Percentiles rank a stretch among this genome's conserved stretches.
Conservation (phyloP, 2,329 filamentous ascomycete species). For the Sclerotinia subarctica region DNA sequence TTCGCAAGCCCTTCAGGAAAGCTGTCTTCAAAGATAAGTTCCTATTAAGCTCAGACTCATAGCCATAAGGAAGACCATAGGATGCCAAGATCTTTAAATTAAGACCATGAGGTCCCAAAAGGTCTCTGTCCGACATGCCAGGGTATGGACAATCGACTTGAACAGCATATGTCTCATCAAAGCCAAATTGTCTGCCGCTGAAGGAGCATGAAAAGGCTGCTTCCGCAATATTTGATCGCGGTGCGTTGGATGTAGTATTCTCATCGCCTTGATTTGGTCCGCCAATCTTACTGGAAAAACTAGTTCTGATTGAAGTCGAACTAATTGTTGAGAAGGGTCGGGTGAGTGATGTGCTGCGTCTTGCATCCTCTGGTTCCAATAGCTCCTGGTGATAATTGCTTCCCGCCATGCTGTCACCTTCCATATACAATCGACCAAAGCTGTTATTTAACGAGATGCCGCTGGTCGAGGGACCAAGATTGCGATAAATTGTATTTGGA, state of each 20-base stretch:
- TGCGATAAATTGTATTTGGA: neutral
- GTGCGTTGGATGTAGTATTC: neutral
- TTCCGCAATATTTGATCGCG: conserved; percentile 22
- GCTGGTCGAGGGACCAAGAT: neutral
- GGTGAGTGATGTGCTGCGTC: neutral
- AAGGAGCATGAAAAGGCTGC: conserved; percentile 32
- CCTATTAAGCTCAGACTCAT: conserved; percentile 8
- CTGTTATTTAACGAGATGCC: conserved; percentile 10
- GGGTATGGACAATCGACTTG: conserved; percentile 25
- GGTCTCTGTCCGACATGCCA: conserved; percentile 27
- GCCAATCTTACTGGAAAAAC: conserved; percentile 9
- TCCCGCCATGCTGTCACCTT: conserved; percentile 5
- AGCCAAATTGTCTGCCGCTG: conserved; percentile 32
- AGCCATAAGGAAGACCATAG: conserved; percentile 28
- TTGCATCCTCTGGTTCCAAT: neutral
- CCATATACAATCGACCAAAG: conserved; percentile 8
- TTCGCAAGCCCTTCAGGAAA: conserved; percentile 9
- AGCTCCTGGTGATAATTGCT: conserved; percentile 1
- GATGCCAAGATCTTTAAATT: conserved; percentile 33
- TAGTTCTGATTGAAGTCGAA: neutral
- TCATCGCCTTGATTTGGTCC: conserved; percentile 1
- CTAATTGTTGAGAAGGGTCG: neutral
- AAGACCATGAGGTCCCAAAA: conserved; percentile 26
- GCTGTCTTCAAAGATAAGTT: neutral
- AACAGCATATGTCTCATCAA: conserved; percentile 36